Conservation (phyloP, 129 eudicot genomes). For the Scalesia atractyloides region DNA sequence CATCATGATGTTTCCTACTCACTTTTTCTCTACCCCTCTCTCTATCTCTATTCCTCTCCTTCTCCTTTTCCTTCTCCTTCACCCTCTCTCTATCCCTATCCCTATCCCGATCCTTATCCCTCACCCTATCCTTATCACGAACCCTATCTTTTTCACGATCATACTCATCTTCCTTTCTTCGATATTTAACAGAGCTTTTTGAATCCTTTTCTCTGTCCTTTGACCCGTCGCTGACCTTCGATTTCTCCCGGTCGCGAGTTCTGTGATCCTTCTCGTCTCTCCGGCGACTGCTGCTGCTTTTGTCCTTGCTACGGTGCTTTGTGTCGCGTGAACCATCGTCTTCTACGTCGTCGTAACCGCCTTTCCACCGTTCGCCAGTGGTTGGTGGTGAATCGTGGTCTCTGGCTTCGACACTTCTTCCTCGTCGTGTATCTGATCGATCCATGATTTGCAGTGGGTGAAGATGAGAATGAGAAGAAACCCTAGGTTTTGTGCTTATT, state of each 20-base stretch:
- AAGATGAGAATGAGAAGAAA: too few species aligned
- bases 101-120: slow-evolving; percentile 61
- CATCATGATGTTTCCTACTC: slow-evolving; percentile 53
- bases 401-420: slow-evolving; percentile 51
- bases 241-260: slow-evolving; percentile 64
- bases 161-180: slow-evolving; percentile 66
- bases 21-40: slow-evolving; percentile 46
- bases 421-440: slow-evolving; percentile 43
- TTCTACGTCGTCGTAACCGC: slow-evolving; percentile 53
- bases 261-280: slow-evolving; percentile 69
- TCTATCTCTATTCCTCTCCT: slow-evolving; percentile 50
- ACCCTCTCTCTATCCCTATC: slow-evolving; percentile 50
- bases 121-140: slow-evolving; percentile 52
- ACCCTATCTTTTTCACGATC: slow-evolving; percentile 62
- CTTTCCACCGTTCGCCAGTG: slow-evolving; percentile 54
- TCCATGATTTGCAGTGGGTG: slow-evolving; percentile 23
- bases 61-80: slow-evolving; percentile 40
- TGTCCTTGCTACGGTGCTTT: slow-evolving; percentile 76
- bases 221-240: slow-evolving; percentile 41
- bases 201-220: slow-evolving; percentile 63
- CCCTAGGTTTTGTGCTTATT: too few species aligned
- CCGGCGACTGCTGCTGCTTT: slow-evolving; percentile 66
- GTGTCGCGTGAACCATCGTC: slow-evolving; percentile 58
- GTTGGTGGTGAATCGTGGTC: slow-evolving; percentile 48
- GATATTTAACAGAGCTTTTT: slow-evolving; percentile 47